Evolutionary conservation across 1,139 yeast species (phyloP), one percentile per base, ranked within the genome.

Genomic region (Saccharomyces hybrid): DNA sequence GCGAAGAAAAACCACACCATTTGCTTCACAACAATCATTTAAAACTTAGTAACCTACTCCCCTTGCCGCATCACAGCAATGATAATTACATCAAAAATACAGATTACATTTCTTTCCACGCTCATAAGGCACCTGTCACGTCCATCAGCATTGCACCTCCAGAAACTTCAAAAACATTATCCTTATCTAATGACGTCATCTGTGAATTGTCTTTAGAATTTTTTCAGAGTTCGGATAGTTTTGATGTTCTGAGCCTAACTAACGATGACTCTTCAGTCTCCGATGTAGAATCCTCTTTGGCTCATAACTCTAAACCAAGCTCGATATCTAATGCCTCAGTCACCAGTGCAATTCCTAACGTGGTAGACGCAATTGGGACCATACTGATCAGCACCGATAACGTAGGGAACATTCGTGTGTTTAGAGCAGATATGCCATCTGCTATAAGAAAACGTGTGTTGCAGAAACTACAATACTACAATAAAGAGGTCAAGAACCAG

Each of bases 101-200:
- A 19, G 68, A 81, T 58, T 82, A 82, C 66, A 77, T 86, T 3
- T 78, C 87, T 3, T 87, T 89, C 67, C 95, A 86, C 70, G 89
- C 95, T 0, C 90, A 87, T 69, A 82, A 81, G 62, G 75, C 85
- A 0, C 78, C 81, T 47, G 88, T 89, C 26, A 89, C 93, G 49
- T 83, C 81, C 23, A 93, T 96, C 0, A 64, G 82, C 0, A 82
- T 89, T 72, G 97, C 96, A 0, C 97, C 97, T 0, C 73, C 79
- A n/a, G 74, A 75, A 2, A 84, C 97, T 0, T 77, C 80, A 56
- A 82, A 80, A 55, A 73, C 86, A 14, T 70, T 90, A 52, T 84
- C 85, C 50, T 73, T 84, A 47, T 85, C 95, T 1, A 86, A 86
- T 64, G 97, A 90, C 66, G 81, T 87, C 3, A 81, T 90, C 3